Base-by-base conservation (phyloP, 495 filamentous ascomycete genomes). In the Penicillium paradoxum region DNA sequence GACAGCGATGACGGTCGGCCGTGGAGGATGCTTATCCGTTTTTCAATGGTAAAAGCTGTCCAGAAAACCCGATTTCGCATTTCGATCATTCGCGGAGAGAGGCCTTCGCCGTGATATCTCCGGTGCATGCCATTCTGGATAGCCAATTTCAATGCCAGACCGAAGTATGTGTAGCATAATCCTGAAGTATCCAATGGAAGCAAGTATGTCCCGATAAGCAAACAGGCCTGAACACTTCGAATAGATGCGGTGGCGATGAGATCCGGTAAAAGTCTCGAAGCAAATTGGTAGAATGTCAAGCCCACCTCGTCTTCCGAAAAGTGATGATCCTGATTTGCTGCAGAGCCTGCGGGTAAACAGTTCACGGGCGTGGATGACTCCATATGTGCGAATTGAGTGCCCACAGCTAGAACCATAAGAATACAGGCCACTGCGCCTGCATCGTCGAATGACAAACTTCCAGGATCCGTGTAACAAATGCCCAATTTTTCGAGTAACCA, bases 81-180 rank as follows among this genome's bases (percentile, higher is more conserved):
- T 58, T 79, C 76, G 1, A 73, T 55, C 67, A 71, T 76, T 32
- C 67, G 65, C 13, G 65, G 49, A 2, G 70, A 73, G 1, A 78
- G 55, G 0, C 73, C 73, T 50, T 77, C 70, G 13, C 73, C 76
- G 29, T 69, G 64, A 40, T 79, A 78, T 40, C 68, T 69, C 33
- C 76, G 65, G 48, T 79, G 76, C 76, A 79, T 79, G n/a, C 76
- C 76, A 57, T 79, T 79, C 39, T 78, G 76, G 36, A 79, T 76
- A 0, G 75, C 76, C 49, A 79, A 60, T 38, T 79, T 79, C 6
- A 79, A 59, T 14, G 75, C 74, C 39, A 79, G 50, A 0, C 73
- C 73, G 52, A 78, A 75, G 51, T 79, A 80, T 11, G 73, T 79
- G 45, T 77, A 79, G 27, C 73, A 73, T 18, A 79, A 61, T 7